Percentiles rank a stretch among this genome's conserved stretches.
Evolutionary conservation across 768 basidiomycete genomes (phyloP).

Genomic region (Lentinula boryana): DNA sequence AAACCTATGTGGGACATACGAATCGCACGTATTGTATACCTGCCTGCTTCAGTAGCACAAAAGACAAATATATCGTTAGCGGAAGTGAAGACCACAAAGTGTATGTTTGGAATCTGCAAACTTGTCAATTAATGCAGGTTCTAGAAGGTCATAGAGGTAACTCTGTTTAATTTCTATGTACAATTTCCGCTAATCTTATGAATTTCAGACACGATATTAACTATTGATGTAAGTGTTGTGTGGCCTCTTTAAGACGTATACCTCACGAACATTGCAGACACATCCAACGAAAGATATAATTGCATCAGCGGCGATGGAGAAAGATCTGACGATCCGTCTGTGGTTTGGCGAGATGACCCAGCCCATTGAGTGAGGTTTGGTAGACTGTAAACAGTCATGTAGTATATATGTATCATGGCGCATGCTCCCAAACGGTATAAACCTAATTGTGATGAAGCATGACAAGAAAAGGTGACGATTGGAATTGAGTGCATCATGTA

Average conservation of each 20-base stretch:
- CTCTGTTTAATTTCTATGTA: slow-evolving; percentile 1
- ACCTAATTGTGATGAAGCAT: no score
- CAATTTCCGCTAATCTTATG: neutral
- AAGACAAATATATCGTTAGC: slow-evolving; percentile 68
- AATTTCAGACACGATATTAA: slow-evolving; percentile 57
- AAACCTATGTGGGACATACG: slow-evolving; percentile 84
- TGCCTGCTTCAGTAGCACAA: slow-evolving; percentile 55
- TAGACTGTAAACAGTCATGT: no score
- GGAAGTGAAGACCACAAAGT: slow-evolving; percentile 90
- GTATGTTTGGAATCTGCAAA: slow-evolving; percentile 88
- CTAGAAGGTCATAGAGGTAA: slow-evolving; percentile 79
- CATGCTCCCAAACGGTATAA: no score
- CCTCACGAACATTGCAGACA: slow-evolving; percentile 35
- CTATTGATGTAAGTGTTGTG: slow-evolving; percentile 55
- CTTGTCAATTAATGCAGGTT: slow-evolving; percentile 65
- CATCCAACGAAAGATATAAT: slow-evolving; percentile 73
- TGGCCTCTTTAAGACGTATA: neutral
- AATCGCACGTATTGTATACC: slow-evolving; percentile 83
- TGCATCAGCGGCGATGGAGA: slow-evolving; percentile 87
- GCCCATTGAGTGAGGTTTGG: neutral
- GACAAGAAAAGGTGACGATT: no score
- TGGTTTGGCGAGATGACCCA: slow-evolving; percentile 51
- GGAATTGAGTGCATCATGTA: no score
- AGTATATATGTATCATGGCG: no score
- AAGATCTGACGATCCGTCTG: slow-evolving; percentile 76